Percentiles rank a stretch among this genome's conserved stretches.
Conservation (phyloP, 1,284 basidiomycete species). For the Trichosporon sp. region DNA sequence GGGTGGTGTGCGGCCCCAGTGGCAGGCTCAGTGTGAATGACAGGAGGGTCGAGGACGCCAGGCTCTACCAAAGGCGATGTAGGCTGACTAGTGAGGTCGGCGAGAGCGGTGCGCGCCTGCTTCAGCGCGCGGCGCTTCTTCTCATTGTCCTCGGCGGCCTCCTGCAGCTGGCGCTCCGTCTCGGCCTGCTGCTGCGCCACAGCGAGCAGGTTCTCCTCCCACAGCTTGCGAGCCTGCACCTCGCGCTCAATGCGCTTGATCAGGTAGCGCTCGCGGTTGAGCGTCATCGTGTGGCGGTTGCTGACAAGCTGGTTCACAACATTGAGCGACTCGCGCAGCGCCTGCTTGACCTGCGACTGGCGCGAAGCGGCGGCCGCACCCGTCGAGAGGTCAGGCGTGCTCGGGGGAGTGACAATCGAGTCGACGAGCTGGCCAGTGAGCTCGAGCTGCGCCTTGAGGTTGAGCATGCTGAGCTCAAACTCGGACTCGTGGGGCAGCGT, state of each 20-base stretch:
- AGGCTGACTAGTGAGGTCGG: conserved; percentile 31
- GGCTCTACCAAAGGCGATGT: conserved; percentile 10
- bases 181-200: conserved; percentile 82
- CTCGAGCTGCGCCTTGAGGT: conserved; percentile 72
- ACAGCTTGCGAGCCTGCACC: conserved; percentile 66
- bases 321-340: conserved; percentile 61
- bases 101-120: conserved; percentile 66
- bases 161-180: conserved; percentile 68
- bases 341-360: conserved; percentile 54
- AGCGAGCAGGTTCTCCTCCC: conserved; percentile 86
- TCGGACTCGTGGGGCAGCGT: conserved; percentile 61
- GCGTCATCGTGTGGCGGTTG: conserved; percentile 67
- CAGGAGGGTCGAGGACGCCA: neutral
- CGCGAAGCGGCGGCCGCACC: conserved; percentile 40
- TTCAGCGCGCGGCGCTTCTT: conserved; percentile 54
- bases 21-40: too few species aligned
- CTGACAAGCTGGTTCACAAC: conserved; percentile 59
- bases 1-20: too few species aligned
- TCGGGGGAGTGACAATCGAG: conserved; percentile 50
- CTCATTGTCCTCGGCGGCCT: conserved; percentile 48
- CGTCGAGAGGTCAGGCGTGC: conserved; percentile 20
- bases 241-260: conserved; percentile 60
- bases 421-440: conserved; percentile 64
- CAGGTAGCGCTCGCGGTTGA: conserved; percentile 80
- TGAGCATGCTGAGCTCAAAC: conserved; percentile 70